Evolutionary conservation across 2,329 filamentous ascomycete genomes (phyloP).

Genomic region (Alternaria hordeiaustralica): DNA sequence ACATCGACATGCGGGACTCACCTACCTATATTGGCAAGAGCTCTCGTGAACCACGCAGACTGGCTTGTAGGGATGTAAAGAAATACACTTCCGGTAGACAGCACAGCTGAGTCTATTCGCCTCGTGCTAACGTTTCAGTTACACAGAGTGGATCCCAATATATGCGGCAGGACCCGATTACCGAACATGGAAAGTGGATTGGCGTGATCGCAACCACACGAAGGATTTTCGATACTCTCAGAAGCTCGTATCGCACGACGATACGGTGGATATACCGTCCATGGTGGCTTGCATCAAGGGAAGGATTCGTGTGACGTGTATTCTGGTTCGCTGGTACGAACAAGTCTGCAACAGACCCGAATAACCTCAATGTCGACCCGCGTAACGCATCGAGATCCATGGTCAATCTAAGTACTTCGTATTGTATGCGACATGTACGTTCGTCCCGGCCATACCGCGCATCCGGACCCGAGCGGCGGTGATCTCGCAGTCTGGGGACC

Average conservation of each 20-base stretch:
- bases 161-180: not conserved
- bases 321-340: not conserved
- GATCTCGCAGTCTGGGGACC: not conserved
- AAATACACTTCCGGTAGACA: not conserved
- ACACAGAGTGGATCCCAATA: not conserved
- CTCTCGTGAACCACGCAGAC: not conserved
- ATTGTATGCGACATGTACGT: not conserved
- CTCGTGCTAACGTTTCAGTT: not conserved
- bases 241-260: constrained; percentile 1
- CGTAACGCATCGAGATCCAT: not conserved
- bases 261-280: not conserved
- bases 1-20: not conserved
- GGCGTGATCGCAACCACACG: constrained; percentile 3
- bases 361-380: not conserved
- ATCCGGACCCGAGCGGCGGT: not conserved
- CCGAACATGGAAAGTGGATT: not conserved
- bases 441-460: not conserved
- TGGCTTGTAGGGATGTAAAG: not conserved
- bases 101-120: not conserved
- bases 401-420: not conserved
- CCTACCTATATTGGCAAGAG: not conserved
- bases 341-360: not conserved
- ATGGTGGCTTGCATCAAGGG: not conserved
- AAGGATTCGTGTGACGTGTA: not conserved
- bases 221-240: not conserved